Evolutionary conservation across 2,329 filamentous ascomycete species (phyloP).

Genomic region (Dactylellina drechsleri): DNA sequence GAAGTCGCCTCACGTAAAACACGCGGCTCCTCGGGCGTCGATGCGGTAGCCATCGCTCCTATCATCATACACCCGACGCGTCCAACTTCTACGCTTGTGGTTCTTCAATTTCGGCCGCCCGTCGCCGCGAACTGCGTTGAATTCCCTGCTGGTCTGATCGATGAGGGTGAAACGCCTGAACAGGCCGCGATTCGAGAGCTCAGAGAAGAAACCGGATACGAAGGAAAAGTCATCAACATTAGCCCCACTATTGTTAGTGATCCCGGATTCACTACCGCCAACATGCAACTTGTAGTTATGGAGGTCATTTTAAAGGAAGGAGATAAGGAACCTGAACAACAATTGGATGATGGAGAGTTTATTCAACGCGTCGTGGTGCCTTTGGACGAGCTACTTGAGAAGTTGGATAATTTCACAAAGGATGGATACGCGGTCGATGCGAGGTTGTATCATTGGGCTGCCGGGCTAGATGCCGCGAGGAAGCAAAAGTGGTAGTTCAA

Average conservation of each 20-base stretch:
- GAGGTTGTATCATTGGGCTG: constrained; percentile 71
- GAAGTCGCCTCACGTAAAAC: constrained; percentile 67
- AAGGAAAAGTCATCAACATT: constrained; percentile 68
- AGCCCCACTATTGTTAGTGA: constrained; percentile 75
- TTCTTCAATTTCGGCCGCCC: constrained; percentile 71
- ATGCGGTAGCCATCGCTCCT: constrained; percentile 70
- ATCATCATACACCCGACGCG: constrained; percentile 66
- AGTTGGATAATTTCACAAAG: constrained; percentile 65
- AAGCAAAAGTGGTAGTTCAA: constrained; percentile 59
- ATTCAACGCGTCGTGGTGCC: constrained; percentile 72
- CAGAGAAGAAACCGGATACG: constrained; percentile 72
- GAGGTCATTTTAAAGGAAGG: constrained; percentile 65
- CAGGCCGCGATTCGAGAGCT: constrained; percentile 70
- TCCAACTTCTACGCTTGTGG: constrained; percentile 67
- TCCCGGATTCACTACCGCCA: constrained; percentile 70
- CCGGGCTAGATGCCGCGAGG: constrained; percentile 67
- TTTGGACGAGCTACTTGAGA: constrained; percentile 68
- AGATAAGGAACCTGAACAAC: constrained; percentile 68
- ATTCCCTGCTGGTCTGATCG: constrained; percentile 70
- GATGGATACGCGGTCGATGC: constrained; percentile 68
- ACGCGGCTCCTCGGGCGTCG: constrained; percentile 68
- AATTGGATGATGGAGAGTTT: constrained; percentile 71
- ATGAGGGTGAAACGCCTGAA: constrained; percentile 68
- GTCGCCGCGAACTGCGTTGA: constrained; percentile 70
- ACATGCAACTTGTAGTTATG: constrained; percentile 71